phyloP scores from a whole-genome alignment of 1,284 basidiomycete species.

The Leccinum proximum region DNA sequence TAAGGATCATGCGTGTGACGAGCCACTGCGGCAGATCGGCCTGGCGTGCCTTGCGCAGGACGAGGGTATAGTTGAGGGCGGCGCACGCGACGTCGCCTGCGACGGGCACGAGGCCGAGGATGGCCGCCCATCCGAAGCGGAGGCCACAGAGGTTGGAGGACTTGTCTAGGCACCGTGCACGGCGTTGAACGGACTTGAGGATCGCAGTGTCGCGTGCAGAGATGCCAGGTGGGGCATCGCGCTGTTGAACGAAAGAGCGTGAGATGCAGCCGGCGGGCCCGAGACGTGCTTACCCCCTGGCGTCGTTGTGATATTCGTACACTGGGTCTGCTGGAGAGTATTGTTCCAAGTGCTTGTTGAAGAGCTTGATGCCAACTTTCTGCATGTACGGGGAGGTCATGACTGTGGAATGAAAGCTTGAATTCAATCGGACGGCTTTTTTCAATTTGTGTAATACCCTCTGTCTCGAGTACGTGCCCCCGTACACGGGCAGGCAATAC shows the following conservation, averaged over 20 bases:
- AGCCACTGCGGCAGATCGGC: conserved; percentile 72
- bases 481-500: no score
- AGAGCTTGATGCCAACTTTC: conserved; percentile 53
- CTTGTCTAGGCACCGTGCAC: conserved; percentile 93
- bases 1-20: conserved; percentile 70
- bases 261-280: background rate
- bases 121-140: conserved; percentile 85
- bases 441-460: no score
- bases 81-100: conserved; percentile 68
- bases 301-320: conserved; percentile 74
- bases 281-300: conserved; percentile 50
- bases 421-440: no score
- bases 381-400: conserved; percentile 39
- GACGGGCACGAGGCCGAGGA: conserved; percentile 77
- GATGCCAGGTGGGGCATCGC: conserved; percentile 74
- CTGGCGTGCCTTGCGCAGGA: conserved; percentile 75
- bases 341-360: conserved; percentile 57
- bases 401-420: no score
- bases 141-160: conserved; percentile 84
- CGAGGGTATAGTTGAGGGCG: conserved; percentile 71
- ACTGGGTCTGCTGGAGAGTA: conserved; percentile 77
- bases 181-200: conserved; percentile 68
- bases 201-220: conserved; percentile 77
- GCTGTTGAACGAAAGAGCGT: conserved; percentile 37
- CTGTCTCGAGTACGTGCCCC: conserved; percentile 13